A percentile compares a stretch with the other conserved stretches of the same genome.
Evolutionary conservation across 768 basidiomycete species (phyloP).

Genomic region (Austroboletus festivus): DNA sequence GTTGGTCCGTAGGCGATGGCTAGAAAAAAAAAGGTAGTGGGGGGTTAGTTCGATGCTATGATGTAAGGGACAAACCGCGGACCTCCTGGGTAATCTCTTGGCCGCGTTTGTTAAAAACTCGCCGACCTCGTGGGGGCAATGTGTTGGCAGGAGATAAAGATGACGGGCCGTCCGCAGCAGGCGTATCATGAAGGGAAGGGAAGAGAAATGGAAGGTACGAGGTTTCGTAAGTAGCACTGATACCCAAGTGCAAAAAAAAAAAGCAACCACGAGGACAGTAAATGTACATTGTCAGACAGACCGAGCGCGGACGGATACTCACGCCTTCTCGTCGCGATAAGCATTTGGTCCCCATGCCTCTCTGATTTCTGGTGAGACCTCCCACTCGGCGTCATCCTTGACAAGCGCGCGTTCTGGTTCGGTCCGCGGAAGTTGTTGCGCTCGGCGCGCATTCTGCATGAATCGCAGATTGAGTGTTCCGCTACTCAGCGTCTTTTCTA

Average conservation of each 20-base stretch:
- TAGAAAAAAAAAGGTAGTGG: constrained; percentile 16
- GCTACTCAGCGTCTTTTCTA: constrained; percentile 54
- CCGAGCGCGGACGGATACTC: constrained; percentile 11
- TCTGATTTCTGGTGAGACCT: constrained; percentile 49
- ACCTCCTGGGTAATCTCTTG: constrained; percentile 38
- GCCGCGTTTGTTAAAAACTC: constrained; percentile 50
- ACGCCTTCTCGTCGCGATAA: constrained; percentile 29
- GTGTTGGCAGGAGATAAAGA: constrained; percentile 19
- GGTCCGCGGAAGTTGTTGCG: constrained; percentile 48
- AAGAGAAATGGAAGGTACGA: constrained; percentile 70
- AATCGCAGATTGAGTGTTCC: constrained; percentile 65
- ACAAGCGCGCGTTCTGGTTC: constrained; percentile 52
- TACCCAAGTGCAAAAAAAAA: constrained; percentile 10
- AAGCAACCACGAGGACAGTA: constrained; percentile 12
- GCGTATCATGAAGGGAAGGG: constrained; percentile 32
- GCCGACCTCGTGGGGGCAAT: constrained; percentile 44
- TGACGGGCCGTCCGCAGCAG: constrained; percentile 21
- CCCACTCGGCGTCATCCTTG: constrained; percentile 65
- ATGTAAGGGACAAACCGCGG: constrained; percentile 19
- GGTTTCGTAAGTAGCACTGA: constrained; percentile 47
- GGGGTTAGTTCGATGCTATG: constrained; percentile 16
- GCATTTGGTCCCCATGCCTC: constrained; percentile 46
- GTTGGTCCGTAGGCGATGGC: constrained; percentile 15
- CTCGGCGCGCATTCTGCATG: constrained; percentile 68
- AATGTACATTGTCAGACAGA: constrained; percentile 18